A percentile compares a stretch with the other conserved stretches of the same genome.
phyloP scores from a whole-genome alignment of 805 yeast genomes.

The Ogataea pilisensis region DNA sequence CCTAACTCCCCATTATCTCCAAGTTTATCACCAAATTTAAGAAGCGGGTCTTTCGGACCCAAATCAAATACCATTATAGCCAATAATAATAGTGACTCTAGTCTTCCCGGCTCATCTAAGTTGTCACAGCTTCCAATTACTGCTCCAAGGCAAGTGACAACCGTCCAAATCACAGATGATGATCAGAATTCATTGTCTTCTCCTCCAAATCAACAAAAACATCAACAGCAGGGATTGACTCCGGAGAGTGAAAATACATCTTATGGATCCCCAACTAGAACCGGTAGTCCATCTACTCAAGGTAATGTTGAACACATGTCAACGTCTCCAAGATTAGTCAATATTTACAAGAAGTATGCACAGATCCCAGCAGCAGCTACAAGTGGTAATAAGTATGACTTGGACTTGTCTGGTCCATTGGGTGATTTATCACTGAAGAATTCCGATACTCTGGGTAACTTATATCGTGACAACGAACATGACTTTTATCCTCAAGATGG shows the following conservation, averaged over 20 bases:
- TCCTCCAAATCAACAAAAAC: not conserved
- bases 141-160: not conserved
- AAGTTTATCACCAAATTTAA: conserved; percentile 34
- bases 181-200: conserved; percentile 1
- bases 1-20: conserved; percentile 35
- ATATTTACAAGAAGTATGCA: conserved; percentile 31
- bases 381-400: not conserved
- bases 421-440: conserved; percentile 6
- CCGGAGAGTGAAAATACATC: not conserved
- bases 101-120: not conserved
- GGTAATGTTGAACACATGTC: conserved; percentile 2
- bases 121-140: not conserved
- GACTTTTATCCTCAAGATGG: conserved; percentile 1
- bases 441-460: conserved; percentile 10
- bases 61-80: conserved; percentile 4
- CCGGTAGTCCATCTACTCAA: not conserved
- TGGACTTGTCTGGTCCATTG: conserved; percentile 7
- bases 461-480: conserved; percentile 13
- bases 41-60: conserved; percentile 7
- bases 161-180: not conserved
- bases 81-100: not conserved
- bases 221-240: not conserved
- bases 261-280: not conserved
- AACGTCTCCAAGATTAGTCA: conserved; percentile 27
- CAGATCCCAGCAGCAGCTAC: conserved; percentile 22